Percentiles rank a stretch among this genome's conserved stretches.
Evolutionary conservation across 2,329 filamentous ascomycete species (phyloP).

Genomic region (Fusarium hainanense): DNA sequence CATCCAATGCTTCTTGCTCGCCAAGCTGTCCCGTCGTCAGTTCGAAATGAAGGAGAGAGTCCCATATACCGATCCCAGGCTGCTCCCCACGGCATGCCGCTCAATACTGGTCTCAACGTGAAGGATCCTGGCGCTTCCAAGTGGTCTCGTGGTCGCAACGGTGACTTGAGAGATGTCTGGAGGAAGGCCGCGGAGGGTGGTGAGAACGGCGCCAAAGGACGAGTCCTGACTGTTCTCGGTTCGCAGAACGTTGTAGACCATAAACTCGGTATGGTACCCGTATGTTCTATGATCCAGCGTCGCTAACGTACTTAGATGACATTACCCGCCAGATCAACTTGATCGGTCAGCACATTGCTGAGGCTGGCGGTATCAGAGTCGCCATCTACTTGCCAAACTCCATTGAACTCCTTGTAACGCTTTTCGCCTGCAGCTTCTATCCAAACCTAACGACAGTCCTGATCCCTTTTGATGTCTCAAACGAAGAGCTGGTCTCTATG

Average conservation of each 20-base stretch:
- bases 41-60: slow-evolving; percentile 86
- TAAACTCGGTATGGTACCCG: slow-evolving; percentile 61
- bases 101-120: slow-evolving; percentile 82
- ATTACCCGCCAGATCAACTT: slow-evolving; percentile 88
- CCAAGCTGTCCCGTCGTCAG: slow-evolving; percentile 80
- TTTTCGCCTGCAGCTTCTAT: slow-evolving; percentile 93
- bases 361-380: slow-evolving; percentile 78
- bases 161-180: slow-evolving; percentile 94
- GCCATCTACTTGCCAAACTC: slow-evolving; percentile 95
- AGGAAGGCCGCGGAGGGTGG: slow-evolving; percentile 73
- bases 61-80: slow-evolving; percentile 87
- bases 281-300: neutral
- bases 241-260: slow-evolving; percentile 80
- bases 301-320: slow-evolving; percentile 61
- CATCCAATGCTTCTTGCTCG: slow-evolving; percentile 91
- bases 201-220: slow-evolving; percentile 74
- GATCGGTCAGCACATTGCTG: slow-evolving; percentile 80
- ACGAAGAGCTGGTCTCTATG: slow-evolving; percentile 76
- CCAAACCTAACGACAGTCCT: slow-evolving; percentile 81
- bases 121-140: slow-evolving; percentile 83
- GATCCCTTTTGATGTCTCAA: slow-evolving; percentile 82
- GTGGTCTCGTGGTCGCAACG: slow-evolving; percentile 85
- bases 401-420: slow-evolving; percentile 81
- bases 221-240: slow-evolving; percentile 83
- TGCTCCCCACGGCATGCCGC: slow-evolving; percentile 84